Conservation (phyloP, 805 yeast species). For the Barnettozyma wickerhamii region DNA sequence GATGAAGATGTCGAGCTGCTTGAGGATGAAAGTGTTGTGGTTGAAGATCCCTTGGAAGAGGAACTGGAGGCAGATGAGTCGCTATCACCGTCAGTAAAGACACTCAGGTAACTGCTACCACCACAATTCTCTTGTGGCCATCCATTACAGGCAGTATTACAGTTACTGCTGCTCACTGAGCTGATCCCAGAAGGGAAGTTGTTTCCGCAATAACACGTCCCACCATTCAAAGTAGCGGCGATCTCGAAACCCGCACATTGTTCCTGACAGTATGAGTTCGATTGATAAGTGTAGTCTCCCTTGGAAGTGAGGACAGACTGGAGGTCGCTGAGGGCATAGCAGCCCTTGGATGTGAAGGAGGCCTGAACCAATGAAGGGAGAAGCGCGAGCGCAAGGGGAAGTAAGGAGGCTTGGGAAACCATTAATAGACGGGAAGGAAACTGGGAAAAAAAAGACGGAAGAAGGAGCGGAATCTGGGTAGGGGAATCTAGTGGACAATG, state of each 20-base stretch:
- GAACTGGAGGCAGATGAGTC: constrained; percentile 12
- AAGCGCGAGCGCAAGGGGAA: background rate
- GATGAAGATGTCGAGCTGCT: background rate
- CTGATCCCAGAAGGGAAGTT: constrained; percentile 31
- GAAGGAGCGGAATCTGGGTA: background rate
- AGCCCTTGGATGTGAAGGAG: constrained; percentile 27
- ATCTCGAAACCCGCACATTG: constrained; percentile 45
- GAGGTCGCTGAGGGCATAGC: constrained; percentile 29
- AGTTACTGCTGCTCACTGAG: constrained; percentile 29
- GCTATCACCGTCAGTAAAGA: constrained; percentile 34
- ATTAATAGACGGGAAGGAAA: no score
- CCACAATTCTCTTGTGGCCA: constrained; percentile 63
- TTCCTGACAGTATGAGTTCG: constrained; percentile 50
- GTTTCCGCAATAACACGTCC: constrained; percentile 66
- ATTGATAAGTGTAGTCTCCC: constrained; percentile 54
- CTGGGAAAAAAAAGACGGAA: no score
- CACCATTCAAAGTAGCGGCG: constrained; percentile 51
- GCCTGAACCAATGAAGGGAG: background rate
- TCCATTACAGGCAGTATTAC: constrained; percentile 53
- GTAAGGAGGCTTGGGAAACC: background rate
- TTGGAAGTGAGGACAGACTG: constrained; percentile 26
- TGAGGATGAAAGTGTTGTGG: background rate
- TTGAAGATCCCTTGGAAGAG: constrained; percentile 1
- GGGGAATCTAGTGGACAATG: no score
- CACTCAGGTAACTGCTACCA: constrained; percentile 44